Percentiles rank a stretch among this genome's conserved stretches.
Conservation (phyloP, 768 basidiomycete genomes). For the Serendipita sp. region DNA sequence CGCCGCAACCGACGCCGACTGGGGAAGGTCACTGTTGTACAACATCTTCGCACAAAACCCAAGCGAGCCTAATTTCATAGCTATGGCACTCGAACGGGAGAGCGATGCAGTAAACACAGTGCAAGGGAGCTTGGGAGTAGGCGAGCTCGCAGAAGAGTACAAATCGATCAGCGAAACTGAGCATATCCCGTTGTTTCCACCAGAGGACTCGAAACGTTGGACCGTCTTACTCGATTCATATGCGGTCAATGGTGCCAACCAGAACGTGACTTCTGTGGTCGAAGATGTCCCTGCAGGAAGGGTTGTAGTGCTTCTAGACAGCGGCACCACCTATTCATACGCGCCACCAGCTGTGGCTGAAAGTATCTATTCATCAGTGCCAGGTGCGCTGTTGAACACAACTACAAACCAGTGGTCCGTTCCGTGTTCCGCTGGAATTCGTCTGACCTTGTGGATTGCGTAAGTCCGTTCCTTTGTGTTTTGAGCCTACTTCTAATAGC, state of each 20-base stretch:
- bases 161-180: slow-evolving; percentile 37
- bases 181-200: slow-evolving; percentile 61
- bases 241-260: slow-evolving; percentile 37
- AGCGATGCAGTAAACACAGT: slow-evolving; percentile 36
- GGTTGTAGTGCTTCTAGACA: slow-evolving; percentile 64
- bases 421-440: slow-evolving; percentile 59
- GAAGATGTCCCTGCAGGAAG: slow-evolving; percentile 44
- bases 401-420: slow-evolving; percentile 47
- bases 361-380: slow-evolving; percentile 49
- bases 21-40: slow-evolving; percentile 54
- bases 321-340: slow-evolving; percentile 74
- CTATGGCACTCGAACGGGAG: slow-evolving; percentile 54
- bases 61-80: slow-evolving; percentile 61
- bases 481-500: slow-evolving; percentile 4
- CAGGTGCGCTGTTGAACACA: slow-evolving; percentile 45
- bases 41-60: slow-evolving; percentile 60
- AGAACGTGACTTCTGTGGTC: slow-evolving; percentile 39
- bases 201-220: slow-evolving; percentile 49
- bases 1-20: slow-evolving; percentile 31
- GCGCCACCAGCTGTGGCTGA: slow-evolving; percentile 46
- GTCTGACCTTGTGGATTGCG: slow-evolving; percentile 67
- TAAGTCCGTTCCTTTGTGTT: slow-evolving; percentile 21
- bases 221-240: slow-evolving; percentile 60
- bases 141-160: slow-evolving; percentile 53
- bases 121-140: slow-evolving; percentile 60